A percentile compares a stretch with the other conserved stretches of the same genome.
Evolutionary conservation across 306 rosid species (phyloP).

Genomic region (Coriaria nepalensis): DNA sequence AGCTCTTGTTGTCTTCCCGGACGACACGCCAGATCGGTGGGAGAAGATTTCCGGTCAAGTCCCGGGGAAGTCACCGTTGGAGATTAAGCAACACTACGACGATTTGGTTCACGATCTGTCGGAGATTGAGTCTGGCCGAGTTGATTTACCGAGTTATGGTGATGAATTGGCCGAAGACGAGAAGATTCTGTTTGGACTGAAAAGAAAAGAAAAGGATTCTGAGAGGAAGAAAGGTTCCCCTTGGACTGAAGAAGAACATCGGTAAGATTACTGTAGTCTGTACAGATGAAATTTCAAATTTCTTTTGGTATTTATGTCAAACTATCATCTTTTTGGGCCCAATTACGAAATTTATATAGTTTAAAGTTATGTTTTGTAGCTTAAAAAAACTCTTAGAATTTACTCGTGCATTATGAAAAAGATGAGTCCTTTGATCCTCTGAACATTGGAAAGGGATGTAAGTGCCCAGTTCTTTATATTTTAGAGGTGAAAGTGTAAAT

Average conservation of each 20-base stretch:
- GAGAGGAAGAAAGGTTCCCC: constrained; percentile 1
- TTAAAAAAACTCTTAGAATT: too few species aligned
- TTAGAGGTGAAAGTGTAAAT: too few species aligned
- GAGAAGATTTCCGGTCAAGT: constrained; percentile 43
- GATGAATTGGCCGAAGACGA: constrained; percentile 54
- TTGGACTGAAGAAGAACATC: background rate
- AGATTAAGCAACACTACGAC: constrained; percentile 47
- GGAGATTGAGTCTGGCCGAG: constrained; percentile 69
- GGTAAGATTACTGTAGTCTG: background rate
- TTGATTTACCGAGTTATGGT: constrained; percentile 47
- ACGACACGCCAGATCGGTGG: constrained; percentile 54
- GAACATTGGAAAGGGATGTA: too few species aligned
- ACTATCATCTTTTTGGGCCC: too few species aligned
- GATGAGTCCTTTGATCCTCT: too few species aligned
- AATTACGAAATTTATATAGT: too few species aligned
- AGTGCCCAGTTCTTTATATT: too few species aligned
- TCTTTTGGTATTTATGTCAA: too few species aligned
- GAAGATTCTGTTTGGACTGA: constrained; percentile 41
- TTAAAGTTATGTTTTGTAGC: too few species aligned
- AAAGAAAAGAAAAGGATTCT: background rate
- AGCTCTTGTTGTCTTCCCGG: constrained; percentile 48
- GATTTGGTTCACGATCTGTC: constrained; percentile 50
- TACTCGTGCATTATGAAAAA: too few species aligned
- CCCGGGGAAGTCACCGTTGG: constrained; percentile 44
- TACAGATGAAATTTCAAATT: too few species aligned